Base-by-base conservation (phyloP, 1,139 yeast genomes). In the Saccharomycopsis crataegensis region DNA sequence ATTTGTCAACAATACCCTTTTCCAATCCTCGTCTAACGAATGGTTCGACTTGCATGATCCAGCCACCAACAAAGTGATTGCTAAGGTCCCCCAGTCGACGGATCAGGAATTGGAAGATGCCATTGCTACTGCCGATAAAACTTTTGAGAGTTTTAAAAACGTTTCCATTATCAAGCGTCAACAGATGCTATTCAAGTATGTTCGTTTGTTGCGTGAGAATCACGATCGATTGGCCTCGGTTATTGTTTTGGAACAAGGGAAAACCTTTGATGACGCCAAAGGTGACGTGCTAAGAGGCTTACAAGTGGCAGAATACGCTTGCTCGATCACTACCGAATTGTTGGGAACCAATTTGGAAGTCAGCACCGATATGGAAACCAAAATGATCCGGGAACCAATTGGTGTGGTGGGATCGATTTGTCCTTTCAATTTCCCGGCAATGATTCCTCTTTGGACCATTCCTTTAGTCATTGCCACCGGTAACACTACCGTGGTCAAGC, bases 401-500 rank as follows among this genome's bases (percentile, higher is more conserved):
- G 88, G 88, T 17, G 86, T 83, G 22, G 77, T 82, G 57, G 87
- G 83, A 7, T 83, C 87, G 31, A 83, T 83, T 61, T 79, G 84
- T 62, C 89, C 89, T n/a, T 69, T 69, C 63, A 83, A 83, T 70
- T 83, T 85, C 77, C 93, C 93, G 34, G 93, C 90, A 46, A 85
- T 86, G 93, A 87, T 86, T 57, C 94, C 94, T 41, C 73, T 86
- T 62, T 86, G 94, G 94, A 80, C 90, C 37, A 76, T 86, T 58
- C 94, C 94, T 16, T 77, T 85, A 65, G 75, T 82, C 46, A 76
- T 86, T 59, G 91, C 82, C 57, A 84, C 91, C 32, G 94, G 94
- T 62, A 86, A 86, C 73, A 82, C 91, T 44, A 77, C 85, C 40
- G 80, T 86, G 50, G 70, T 86, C 64, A 86, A 86, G 71, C 94